Conservation (phyloP, 2,329 filamentous ascomycete genomes). For the Apiospora saccharicola region DNA sequence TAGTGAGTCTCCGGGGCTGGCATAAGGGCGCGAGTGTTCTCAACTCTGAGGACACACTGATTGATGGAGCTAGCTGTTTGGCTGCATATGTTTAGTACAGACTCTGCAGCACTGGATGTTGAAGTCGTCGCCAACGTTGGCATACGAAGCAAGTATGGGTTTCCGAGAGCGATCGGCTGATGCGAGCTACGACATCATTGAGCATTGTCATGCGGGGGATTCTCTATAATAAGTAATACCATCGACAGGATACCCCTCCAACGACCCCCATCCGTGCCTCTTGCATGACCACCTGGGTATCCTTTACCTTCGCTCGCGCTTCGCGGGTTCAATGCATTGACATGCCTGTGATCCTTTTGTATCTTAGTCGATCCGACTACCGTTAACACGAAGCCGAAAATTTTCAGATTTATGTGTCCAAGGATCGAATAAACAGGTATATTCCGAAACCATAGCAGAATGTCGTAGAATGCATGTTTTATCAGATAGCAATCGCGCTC, state of each 20-base stretch:
- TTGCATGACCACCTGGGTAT: not conserved
- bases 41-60: not conserved
- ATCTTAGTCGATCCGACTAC: not conserved
- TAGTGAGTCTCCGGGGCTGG: not conserved
- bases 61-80: not conserved
- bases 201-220: conserved; percentile 4
- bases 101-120: not conserved
- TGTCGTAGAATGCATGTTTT: no score
- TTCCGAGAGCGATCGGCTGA: not conserved
- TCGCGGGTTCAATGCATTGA: no score
- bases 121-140: not conserved
- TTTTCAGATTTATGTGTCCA: not conserved
- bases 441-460: no score
- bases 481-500: no score
- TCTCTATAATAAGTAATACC: not conserved
- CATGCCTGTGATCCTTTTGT: not conserved
- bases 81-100: no score
- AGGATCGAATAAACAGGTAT: not conserved
- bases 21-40: not conserved
- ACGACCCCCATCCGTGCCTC: conserved; percentile 6
- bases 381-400: not conserved
- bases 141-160: not conserved
- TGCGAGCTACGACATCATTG: not conserved
- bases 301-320: not conserved
- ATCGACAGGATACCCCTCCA: conserved; percentile 5